Conservation (phyloP, 805 yeast genomes). For the Saccharomycopsis oosterbeekiorum region DNA sequence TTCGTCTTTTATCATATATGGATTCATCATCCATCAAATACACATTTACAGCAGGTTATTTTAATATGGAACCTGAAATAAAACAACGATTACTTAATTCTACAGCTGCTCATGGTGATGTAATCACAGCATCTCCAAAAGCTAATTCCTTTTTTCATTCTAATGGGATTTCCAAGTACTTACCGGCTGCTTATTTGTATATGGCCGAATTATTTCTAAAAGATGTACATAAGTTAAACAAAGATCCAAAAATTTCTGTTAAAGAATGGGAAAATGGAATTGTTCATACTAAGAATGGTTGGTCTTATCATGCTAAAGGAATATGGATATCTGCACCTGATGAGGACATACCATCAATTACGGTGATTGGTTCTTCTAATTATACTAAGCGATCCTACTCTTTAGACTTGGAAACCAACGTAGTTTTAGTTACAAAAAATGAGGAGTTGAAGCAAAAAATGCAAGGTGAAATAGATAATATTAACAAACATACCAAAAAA, state of each 20-base stretch:
- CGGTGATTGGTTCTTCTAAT: slow-evolving; percentile 87
- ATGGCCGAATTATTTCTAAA: slow-evolving; percentile 61
- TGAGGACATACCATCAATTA: slow-evolving; percentile 52
- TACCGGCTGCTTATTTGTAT: slow-evolving; percentile 82
- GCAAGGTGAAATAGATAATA: slow-evolving; percentile 53
- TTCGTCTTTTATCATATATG: slow-evolving; percentile 46
- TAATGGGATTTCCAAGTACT: slow-evolving; percentile 64
- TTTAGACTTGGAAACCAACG: slow-evolving; percentile 83
- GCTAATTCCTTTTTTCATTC: slow-evolving; percentile 92
- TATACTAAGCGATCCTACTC: slow-evolving; percentile 85
- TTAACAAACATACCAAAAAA: slow-evolving; percentile 41
- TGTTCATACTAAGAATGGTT: slow-evolving; percentile 73
- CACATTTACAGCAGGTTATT: slow-evolving; percentile 94
- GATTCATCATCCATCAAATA: slow-evolving; percentile 51
- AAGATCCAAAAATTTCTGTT: slow-evolving; percentile 34
- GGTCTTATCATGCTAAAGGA: slow-evolving; percentile 99
- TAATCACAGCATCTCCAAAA: slow-evolving; percentile 85
- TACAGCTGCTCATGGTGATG: slow-evolving; percentile 45
- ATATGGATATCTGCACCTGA: slow-evolving; percentile 66
- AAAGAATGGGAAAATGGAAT: slow-evolving; percentile 84
- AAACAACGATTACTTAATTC: slow-evolving; percentile 48
- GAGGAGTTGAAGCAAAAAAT: slow-evolving; percentile 44
- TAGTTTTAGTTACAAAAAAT: slow-evolving; percentile 66
- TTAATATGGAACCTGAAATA: slow-evolving; percentile 77
- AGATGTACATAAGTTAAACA: slow-evolving; percentile 21